Conservation (phyloP, 1,284 basidiomycete genomes). For the Ustilago sp. region DNA sequence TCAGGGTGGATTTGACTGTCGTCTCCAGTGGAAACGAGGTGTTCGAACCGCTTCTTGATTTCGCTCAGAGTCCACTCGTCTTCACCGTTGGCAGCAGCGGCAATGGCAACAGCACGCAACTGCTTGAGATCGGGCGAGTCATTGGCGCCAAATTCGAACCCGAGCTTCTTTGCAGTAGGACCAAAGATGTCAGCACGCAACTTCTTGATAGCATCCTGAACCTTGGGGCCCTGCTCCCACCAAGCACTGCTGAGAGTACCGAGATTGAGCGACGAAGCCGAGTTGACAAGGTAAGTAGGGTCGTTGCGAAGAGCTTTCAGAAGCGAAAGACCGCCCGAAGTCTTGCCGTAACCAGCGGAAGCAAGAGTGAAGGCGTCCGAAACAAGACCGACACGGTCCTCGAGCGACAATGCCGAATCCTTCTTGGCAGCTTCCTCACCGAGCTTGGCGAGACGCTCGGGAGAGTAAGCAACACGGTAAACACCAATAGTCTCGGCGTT, state of each 20-base stretch:
- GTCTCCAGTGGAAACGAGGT: conserved; percentile 80
- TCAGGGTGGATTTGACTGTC: conserved; percentile 80
- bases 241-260: conserved; percentile 74
- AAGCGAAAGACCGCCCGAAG: conserved; percentile 81
- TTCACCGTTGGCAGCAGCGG: conserved; percentile 74
- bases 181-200: conserved; percentile 75
- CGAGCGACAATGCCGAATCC: conserved; percentile 78
- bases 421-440: conserved; percentile 80
- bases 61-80: conserved; percentile 71
- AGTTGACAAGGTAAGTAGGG: conserved; percentile 62
- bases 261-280: conserved; percentile 49
- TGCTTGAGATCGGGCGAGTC: conserved; percentile 82
- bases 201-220: conserved; percentile 70
- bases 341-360: conserved; percentile 81
- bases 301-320: conserved; percentile 76
- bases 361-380: conserved; percentile 84
- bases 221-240: conserved; percentile 82
- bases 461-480: conserved; percentile 88
- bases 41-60: conserved; percentile 79
- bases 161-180: conserved; percentile 82
- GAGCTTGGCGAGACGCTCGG: conserved; percentile 82
- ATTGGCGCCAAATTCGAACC: conserved; percentile 79
- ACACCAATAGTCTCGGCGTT: conserved; percentile 91
- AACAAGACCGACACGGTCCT: conserved; percentile 88
- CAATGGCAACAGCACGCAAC: conserved; percentile 82